Base-by-base conservation (phyloP, 1,139 yeast genomes). In the Suhomyces chickasaworum region DNA sequence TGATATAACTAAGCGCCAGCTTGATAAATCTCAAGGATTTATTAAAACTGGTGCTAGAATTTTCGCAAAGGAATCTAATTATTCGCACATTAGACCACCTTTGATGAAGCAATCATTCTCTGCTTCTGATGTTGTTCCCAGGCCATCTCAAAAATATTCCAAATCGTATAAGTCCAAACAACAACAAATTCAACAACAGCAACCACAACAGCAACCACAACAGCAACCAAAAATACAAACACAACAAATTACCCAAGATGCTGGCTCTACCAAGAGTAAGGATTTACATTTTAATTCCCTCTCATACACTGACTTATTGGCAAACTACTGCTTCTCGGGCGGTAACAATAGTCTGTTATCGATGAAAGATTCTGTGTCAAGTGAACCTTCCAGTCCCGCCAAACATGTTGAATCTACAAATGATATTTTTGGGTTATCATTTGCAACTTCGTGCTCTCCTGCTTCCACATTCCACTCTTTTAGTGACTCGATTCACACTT, bases 311-410 rank as follows among this genome's bases (percentile, higher is more conserved):
- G 69, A 66, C 47, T 58, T 68, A 41, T 53, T 68, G 46, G 64
- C 65, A 45, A 63, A 66, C 42, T 67, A 65, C 50, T 68, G 73
- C 51, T 68, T 68, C 53, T 66, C 64, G 44, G 64, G 66, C 42
- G 66, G 68, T 17, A 37, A n/a, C 29, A 22, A 30, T 23, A 35
- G n/a, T 23, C 29, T 35, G 20, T 12, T 41, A 12, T 20, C 21
- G 16, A 37, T 40, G 15, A 15, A 7, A 2, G 12, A 21, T 21
- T 23, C 32, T 21, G 22, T 41, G 4, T 29, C 37, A 13, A 39
- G 46, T 34, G 45, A 39, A n/a, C 42, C 46, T 9, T 22, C 47
- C n/a, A 45, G 45, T 35, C 48, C 47, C 12, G 42, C 37, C 33
- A 33, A 37, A 10, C 23, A 12, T 12, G 17, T 21, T 20, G 34